These are phyloP conservation scores for Cytospora schulzeri DNA, from an alignment of 2,329 filamentous ascomycete genomes.

Conservation along the genomic window DNA sequence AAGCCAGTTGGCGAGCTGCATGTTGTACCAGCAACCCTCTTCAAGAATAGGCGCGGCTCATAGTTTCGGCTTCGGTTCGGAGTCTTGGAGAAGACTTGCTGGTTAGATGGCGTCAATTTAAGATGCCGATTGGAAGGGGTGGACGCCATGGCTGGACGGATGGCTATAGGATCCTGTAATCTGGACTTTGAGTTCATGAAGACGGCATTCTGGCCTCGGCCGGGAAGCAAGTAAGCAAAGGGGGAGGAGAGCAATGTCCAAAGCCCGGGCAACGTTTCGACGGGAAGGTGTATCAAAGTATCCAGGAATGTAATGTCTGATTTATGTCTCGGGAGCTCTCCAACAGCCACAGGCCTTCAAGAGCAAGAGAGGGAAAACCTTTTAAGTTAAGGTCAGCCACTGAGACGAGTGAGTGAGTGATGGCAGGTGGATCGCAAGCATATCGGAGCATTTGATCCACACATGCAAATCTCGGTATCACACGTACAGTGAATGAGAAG, in stretches of 20 bases:
- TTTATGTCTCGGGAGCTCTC: neutral
- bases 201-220: constrained; percentile 14
- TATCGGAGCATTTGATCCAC: constrained; percentile 18
- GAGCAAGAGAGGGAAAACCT: neutral
- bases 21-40: constrained; percentile 88
- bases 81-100: constrained; percentile 68
- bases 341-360: neutral
- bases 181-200: neutral
- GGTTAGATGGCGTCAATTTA: constrained; percentile 76
- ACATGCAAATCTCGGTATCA: constrained; percentile 15
- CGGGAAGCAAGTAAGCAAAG: constrained; percentile 3
- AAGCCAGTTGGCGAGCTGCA: constrained; percentile 84
- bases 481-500: constrained; percentile 12
- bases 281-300: neutral
- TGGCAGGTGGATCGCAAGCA: constrained; percentile 5
- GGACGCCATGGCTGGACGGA: constrained; percentile 50
- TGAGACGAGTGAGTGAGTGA: neutral
- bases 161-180: neutral
- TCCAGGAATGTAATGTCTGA: neutral
- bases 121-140: constrained; percentile 61
- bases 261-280: too few species aligned
- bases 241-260: neutral
- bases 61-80: constrained; percentile 55
- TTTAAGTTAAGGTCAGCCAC: neutral
- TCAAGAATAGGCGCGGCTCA: constrained; percentile 69